phyloP scores from a whole-genome alignment of 2,329 filamentous ascomycete genomes.

The Pseudogymnoascus sp. region DNA sequence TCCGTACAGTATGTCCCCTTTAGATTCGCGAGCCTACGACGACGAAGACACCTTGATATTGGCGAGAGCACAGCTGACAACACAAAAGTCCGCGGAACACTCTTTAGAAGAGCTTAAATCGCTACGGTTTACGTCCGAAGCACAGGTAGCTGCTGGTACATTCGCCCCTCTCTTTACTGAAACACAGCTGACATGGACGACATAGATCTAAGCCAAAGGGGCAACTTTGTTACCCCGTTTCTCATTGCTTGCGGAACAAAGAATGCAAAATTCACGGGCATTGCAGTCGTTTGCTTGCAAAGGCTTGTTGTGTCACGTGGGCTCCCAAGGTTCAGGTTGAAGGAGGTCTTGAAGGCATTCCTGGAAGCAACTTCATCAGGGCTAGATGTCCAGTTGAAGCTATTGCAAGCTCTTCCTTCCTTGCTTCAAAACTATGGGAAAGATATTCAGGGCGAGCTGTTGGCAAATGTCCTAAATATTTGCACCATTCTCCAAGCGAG shows the following conservation, averaged over 20 bases:
- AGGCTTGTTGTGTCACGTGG: constrained; percentile 76
- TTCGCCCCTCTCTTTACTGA: constrained; percentile 11
- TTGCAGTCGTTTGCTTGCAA: constrained; percentile 82
- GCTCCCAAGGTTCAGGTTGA: constrained; percentile 68
- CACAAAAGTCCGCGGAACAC: constrained; percentile 73
- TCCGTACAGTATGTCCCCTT: constrained; percentile 58
- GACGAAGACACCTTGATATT: background rate
- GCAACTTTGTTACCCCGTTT: constrained; percentile 86
- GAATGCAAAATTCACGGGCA: constrained; percentile 82
- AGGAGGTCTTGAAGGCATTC: constrained; percentile 80
- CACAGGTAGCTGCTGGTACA: constrained; percentile 35
- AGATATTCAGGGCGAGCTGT: constrained; percentile 70
- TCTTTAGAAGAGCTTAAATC: constrained; percentile 82
- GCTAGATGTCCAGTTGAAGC: constrained; percentile 90
- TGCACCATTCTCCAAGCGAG: constrained; percentile 85
- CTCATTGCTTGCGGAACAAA: constrained; percentile 85
- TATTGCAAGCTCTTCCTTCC: constrained; percentile 83
- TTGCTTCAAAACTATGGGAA: constrained; percentile 82
- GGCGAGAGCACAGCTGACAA: constrained; percentile 16
- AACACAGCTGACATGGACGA: constrained; percentile 1
- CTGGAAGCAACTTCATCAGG: constrained; percentile 73
- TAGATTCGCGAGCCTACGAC: background rate
- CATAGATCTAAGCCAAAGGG: constrained; percentile 70
- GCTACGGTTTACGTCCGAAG: constrained; percentile 65
- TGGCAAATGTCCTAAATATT: constrained; percentile 77